Evolutionary conservation across 2,329 filamentous ascomycete genomes (phyloP).

Genomic region (Lachnum nothofagi): DNA sequence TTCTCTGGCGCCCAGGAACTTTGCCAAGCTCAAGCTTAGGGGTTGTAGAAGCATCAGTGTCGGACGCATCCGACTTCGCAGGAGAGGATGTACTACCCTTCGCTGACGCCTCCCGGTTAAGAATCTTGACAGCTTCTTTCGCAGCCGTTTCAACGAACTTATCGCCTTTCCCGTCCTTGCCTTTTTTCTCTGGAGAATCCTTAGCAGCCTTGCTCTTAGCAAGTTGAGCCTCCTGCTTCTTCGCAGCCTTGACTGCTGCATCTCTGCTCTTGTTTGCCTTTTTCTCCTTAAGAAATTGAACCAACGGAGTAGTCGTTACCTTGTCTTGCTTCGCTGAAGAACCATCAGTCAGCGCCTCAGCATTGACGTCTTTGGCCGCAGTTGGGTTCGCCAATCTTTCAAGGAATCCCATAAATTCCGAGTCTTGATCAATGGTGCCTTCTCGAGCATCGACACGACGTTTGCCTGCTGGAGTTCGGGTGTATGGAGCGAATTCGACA

Average conservation of each 20-base stretch:
- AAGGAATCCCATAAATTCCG: conserved; percentile 90
- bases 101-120: conserved; percentile 53
- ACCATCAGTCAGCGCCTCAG: conserved; percentile 35
- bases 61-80: conserved; percentile 28
- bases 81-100: conserved; percentile 36
- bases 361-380: conserved; percentile 43
- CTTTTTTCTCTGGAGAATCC: conserved; percentile 46
- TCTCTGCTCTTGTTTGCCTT: conserved; percentile 71
- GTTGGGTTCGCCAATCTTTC: conserved; percentile 73
- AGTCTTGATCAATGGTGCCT: conserved; percentile 93
- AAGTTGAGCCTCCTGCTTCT: conserved; percentile 45
- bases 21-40: conserved; percentile 53
- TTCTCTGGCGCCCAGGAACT: conserved; percentile 31
- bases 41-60: conserved; percentile 25
- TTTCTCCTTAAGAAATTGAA: conserved; percentile 86
- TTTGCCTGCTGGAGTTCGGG: conserved; percentile 71
- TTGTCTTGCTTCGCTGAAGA: conserved; percentile 42
- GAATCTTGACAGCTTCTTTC: conserved; percentile 58
- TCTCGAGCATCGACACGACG: conserved; percentile 76
- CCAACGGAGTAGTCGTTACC: conserved; percentile 77
- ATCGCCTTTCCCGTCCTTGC: conserved; percentile 59
- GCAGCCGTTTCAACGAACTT: conserved; percentile 59
- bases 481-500: conserved; percentile 78
- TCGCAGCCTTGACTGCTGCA: conserved; percentile 46
- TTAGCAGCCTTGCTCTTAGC: conserved; percentile 51